phyloP scores from a whole-genome alignment of 1,284 basidiomycete species.

The Ustilago bromivora region DNA sequence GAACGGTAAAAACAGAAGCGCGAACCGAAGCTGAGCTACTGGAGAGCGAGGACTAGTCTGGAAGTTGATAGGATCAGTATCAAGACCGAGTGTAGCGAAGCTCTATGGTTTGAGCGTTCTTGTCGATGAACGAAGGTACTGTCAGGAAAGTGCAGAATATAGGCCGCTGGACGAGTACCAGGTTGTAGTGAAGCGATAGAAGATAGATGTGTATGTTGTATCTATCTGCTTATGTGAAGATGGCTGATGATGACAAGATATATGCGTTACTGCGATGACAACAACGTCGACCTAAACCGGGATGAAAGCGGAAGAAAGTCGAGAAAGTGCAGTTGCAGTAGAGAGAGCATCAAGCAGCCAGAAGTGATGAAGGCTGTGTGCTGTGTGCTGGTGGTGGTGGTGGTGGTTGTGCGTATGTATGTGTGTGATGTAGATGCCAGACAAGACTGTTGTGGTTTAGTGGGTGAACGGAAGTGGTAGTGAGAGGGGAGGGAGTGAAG shows the following conservation, averaged over 20 bases:
- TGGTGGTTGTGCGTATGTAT: neutral
- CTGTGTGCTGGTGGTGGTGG: too few species aligned
- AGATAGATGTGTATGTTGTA: neutral
- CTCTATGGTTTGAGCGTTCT: slow-evolving; percentile 20
- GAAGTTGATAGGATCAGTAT: neutral
- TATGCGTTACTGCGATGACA: neutral
- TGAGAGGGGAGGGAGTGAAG: neutral
- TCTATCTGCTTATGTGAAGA: slow-evolving; percentile 2
- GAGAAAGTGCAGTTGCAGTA: neutral
- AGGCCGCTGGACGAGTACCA: slow-evolving; percentile 11
- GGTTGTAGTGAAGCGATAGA: neutral
- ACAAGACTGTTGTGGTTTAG: neutral
- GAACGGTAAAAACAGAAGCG: slow-evolving; percentile 7
- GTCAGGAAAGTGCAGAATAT: slow-evolving; percentile 11
- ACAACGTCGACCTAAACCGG: slow-evolving; percentile 7
- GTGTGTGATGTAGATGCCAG: slow-evolving; percentile 4
- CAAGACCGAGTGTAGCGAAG: slow-evolving; percentile 8
- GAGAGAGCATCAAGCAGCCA: slow-evolving; percentile 2
- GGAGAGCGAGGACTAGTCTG: neutral
- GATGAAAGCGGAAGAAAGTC: slow-evolving; percentile 1
- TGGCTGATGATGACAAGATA: neutral
- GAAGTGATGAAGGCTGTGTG: neutral
- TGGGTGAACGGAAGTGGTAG: slow-evolving; percentile 6
- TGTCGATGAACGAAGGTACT: neutral
- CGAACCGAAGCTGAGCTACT: slow-evolving; percentile 9